Evolutionary conservation across 768 basidiomycete species (phyloP).

Genomic region (Trametes sanguinea): DNA sequence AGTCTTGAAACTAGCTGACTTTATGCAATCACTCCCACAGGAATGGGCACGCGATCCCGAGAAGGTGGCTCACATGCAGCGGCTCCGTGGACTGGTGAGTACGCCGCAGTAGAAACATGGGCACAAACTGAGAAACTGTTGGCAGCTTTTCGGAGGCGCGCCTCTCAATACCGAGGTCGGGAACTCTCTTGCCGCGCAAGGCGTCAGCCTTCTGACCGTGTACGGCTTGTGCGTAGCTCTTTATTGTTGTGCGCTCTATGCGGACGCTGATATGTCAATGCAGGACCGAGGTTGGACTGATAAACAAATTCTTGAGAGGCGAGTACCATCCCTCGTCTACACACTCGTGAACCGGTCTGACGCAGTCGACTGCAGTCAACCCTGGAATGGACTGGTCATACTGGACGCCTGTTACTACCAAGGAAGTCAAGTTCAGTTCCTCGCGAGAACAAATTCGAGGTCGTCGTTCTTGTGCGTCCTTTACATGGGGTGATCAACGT

Average conservation of each 20-base stretch:
- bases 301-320: constrained; percentile 4
- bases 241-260: too few species aligned
- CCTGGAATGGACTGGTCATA: constrained; percentile 19
- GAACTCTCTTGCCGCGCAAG: constrained; percentile 6
- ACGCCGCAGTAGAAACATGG: neutral
- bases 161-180: constrained; percentile 14
- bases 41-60: constrained; percentile 24
- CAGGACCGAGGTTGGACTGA: constrained; percentile 18
- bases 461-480: constrained; percentile 10
- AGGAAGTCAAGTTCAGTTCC: neutral
- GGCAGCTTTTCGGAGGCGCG: constrained; percentile 18
- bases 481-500: neutral
- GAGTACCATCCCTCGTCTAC: neutral
- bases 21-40: neutral
- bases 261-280: neutral
- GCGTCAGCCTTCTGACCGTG: constrained; percentile 6
- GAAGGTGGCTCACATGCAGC: constrained; percentile 20
- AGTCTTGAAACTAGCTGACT: neutral
- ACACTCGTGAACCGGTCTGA: neutral
- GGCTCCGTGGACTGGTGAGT: constrained; percentile 11
- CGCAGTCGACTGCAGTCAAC: neutral
- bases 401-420: neutral
- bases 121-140: neutral
- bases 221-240: constrained; percentile 13
- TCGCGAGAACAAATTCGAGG: constrained; percentile 4